Conservation (phyloP, 768 basidiomycete species). For the Ramaria rubella region DNA sequence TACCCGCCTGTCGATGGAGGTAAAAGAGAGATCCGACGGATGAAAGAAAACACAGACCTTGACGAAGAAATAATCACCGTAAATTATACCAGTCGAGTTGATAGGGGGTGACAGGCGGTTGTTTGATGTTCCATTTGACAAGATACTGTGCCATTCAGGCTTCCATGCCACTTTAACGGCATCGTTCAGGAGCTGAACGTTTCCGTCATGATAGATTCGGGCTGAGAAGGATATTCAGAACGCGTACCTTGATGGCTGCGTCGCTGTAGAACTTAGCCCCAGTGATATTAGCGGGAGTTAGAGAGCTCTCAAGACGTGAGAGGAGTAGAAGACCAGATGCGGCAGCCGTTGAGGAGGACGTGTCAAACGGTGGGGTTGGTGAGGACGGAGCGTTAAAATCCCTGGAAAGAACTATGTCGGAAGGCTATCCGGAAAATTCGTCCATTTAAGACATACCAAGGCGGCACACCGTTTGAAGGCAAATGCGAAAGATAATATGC, state of each 20-base stretch:
- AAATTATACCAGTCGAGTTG: slow-evolving; percentile 54
- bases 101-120: slow-evolving; percentile 39
- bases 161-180: slow-evolving; percentile 50
- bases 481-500: slow-evolving; percentile 51
- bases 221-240: too few species aligned
- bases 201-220: too few species aligned
- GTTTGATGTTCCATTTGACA: slow-evolving; percentile 63
- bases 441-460: slow-evolving; percentile 42
- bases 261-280: slow-evolving; percentile 36
- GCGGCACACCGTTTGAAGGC: slow-evolving; percentile 54
- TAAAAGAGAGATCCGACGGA: too few species aligned
- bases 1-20: too few species aligned
- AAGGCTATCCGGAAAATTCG: neutral
- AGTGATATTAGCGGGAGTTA: slow-evolving; percentile 23
- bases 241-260: slow-evolving; percentile 46
- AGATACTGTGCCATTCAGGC: slow-evolving; percentile 48
- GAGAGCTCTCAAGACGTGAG: slow-evolving; percentile 34
- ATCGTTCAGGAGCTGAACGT: too few species aligned
- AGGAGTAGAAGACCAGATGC: slow-evolving; percentile 55
- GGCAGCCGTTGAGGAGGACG: slow-evolving; percentile 60
- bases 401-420: slow-evolving; percentile 40
- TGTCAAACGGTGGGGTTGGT: slow-evolving; percentile 53
- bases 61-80: too few species aligned
- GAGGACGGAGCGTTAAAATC: slow-evolving; percentile 62
- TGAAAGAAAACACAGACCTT: too few species aligned